Conservation (phyloP, 176 grass and related monocot species). For the Musa schizocarpa region DNA sequence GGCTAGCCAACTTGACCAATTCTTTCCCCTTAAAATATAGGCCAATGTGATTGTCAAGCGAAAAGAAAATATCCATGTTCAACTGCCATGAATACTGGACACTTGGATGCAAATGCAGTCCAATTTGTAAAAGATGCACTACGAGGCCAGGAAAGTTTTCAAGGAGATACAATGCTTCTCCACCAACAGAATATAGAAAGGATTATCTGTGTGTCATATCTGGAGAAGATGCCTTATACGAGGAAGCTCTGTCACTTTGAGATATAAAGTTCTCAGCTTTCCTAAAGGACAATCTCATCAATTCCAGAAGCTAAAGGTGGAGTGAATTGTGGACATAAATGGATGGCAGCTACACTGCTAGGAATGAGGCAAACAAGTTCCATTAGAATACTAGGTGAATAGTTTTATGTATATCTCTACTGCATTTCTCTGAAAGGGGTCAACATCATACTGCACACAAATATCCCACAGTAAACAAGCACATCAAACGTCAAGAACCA, state of each 20-base stretch:
- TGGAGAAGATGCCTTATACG: background rate
- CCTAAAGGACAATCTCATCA: too few relatives aligned
- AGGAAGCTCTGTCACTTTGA: background rate
- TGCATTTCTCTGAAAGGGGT: background rate
- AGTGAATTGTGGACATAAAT: too few relatives aligned
- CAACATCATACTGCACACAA: background rate
- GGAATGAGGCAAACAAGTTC: too few relatives aligned
- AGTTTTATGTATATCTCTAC: background rate
- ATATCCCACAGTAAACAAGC: background rate
- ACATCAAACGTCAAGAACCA: background rate
- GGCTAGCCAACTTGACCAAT: background rate
- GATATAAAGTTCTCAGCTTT: background rate
- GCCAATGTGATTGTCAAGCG: too few relatives aligned
- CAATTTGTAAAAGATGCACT: background rate
- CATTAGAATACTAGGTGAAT: too few relatives aligned
- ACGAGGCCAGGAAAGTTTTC: background rate
- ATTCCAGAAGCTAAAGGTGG: too few relatives aligned
- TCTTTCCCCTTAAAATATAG: too few relatives aligned
- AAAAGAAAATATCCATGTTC: too few relatives aligned
- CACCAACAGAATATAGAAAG: background rate
- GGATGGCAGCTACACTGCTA: too few relatives aligned
- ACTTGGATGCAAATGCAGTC: background rate
- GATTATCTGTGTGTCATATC: background rate
- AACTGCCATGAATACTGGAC: background rate
- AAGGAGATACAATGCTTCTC: background rate